Conservation (phyloP, 2,329 filamentous ascomycete genomes). For the Monosporascus sp. region DNA sequence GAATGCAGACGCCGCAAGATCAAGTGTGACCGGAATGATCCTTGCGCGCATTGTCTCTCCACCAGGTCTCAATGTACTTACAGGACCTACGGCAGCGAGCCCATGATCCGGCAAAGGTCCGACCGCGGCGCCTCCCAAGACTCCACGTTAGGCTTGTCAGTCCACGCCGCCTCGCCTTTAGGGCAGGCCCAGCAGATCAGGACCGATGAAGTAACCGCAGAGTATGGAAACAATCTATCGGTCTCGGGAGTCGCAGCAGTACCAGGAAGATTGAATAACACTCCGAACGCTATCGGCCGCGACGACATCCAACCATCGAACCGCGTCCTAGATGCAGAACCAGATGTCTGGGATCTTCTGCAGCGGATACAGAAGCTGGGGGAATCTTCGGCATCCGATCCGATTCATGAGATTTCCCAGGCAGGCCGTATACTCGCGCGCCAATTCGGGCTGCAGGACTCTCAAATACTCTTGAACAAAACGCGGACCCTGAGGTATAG, state of each 20-base stretch:
- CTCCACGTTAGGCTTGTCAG: conserved; percentile 6
- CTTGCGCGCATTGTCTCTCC: conserved; percentile 33
- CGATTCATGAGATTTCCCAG: conserved; percentile 11
- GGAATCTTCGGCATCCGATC: conserved; percentile 10
- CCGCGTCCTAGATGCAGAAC: conserved; percentile 3
- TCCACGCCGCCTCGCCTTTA: conserved; percentile 4
- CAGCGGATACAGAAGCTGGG: conserved; percentile 15
- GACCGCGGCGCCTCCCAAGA: background rate
- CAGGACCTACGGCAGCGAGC: conserved; percentile 11
- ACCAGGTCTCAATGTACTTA: conserved; percentile 28
- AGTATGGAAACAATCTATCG: background rate
- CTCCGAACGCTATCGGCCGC: conserved; percentile 1
- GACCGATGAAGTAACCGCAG: background rate
- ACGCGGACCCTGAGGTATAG: conserved; percentile 29
- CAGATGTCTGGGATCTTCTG: conserved; percentile 11
- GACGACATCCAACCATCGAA: conserved; percentile 1
- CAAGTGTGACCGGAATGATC: conserved; percentile 38
- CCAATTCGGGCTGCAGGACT: conserved; percentile 19
- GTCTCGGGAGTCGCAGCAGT: background rate
- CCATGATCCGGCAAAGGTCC: background rate
- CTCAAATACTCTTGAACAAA: conserved; percentile 29
- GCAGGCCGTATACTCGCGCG: conserved; percentile 17
- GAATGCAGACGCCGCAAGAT: conserved; percentile 40
- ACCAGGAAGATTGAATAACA: conserved; percentile 1
- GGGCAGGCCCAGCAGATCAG: background rate